Base-by-base conservation (phyloP, 768 basidiomycete genomes). In the Pleurotus pulmonarius region DNA sequence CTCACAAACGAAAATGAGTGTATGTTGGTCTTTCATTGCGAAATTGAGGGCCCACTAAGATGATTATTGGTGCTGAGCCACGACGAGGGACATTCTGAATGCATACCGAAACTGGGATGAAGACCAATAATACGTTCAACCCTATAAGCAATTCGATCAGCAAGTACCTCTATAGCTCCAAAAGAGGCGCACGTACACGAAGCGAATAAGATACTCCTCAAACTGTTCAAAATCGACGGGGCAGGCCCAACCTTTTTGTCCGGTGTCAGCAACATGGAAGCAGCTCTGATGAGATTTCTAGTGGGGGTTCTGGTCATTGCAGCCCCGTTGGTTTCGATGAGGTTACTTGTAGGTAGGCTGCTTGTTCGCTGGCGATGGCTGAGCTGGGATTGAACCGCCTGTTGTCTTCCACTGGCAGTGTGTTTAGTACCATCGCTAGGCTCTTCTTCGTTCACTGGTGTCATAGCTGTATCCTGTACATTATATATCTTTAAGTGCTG, bases 11-110 rank as follows among this genome's bases (percentile, higher is more conserved):
- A 92, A 92, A 58, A 90, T 71, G 12, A 90, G 69, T 5, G 84
- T 89, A 63, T 89, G 68, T 58, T 72, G 70, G 46, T 70, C 76
- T 29, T 54, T 59, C 25, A 83, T 58, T 0, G 78, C 77, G 48
- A 88, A 91, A 68, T 90, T 74, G 3, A 91, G 72, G 3, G 79
- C 86, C 90, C 89, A 91, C 89, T 91, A 60, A 15, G 25, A 58
- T 44, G 12, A 47, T 11, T 38, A 16, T 37, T 25, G 45, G n/a
- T 38, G 56, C 46, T 13, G 51, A 18, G 49, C 58, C 7, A 53
- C 43, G 20, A 43, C 41, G 15, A 58, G 47, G 34, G 46, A 37
- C 7, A 15, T 8, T 34, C 20, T 3, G 24, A 18, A 12, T 29
- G 65, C 79, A 47, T 67, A 82, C 89, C 1, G 89, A 86, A 59